Evolutionary conservation across 2,329 filamentous ascomycete genomes (phyloP).

Genomic region (Sarocladium kiliense): DNA sequence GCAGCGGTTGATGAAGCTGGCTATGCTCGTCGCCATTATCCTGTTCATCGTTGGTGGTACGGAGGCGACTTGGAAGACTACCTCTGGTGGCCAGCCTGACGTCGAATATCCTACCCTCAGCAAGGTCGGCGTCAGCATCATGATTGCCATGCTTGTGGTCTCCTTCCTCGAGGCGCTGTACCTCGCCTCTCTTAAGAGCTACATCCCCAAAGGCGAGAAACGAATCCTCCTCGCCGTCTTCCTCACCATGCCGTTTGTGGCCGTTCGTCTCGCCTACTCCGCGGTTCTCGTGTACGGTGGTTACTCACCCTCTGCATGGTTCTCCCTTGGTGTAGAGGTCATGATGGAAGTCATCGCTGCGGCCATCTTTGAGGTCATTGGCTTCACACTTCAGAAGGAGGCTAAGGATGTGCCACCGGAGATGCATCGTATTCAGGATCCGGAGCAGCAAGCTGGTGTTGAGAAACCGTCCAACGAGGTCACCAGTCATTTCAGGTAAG

Average conservation of each 20-base stretch:
- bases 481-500: neutral
- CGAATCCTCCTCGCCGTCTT: conserved; percentile 42
- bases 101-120: conserved; percentile 23
- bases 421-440: neutral
- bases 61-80: conserved; percentile 17
- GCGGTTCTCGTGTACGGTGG: conserved; percentile 22
- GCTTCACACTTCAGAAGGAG: conserved; percentile 1
- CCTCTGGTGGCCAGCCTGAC: conserved; percentile 15
- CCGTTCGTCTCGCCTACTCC: conserved; percentile 26
- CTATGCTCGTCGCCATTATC: conserved; percentile 35
- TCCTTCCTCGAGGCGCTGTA: conserved; percentile 31
- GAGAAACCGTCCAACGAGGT: neutral
- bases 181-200: conserved; percentile 28
- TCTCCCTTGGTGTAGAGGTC: conserved; percentile 25
- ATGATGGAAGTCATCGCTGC: conserved; percentile 25
- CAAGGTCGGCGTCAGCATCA: conserved; percentile 21
- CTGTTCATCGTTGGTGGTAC: conserved; percentile 27
- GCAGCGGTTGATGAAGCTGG: conserved; percentile 31
- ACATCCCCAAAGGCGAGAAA: conserved; percentile 44
- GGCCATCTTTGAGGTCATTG: conserved; percentile 4
- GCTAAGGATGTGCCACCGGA: neutral
- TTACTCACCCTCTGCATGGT: conserved; percentile 21
- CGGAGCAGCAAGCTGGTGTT: neutral
- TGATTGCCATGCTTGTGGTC: conserved; percentile 33
- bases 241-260: conserved; percentile 27